Conservation (phyloP, 805 yeast species). For the Starmerella floricola region DNA sequence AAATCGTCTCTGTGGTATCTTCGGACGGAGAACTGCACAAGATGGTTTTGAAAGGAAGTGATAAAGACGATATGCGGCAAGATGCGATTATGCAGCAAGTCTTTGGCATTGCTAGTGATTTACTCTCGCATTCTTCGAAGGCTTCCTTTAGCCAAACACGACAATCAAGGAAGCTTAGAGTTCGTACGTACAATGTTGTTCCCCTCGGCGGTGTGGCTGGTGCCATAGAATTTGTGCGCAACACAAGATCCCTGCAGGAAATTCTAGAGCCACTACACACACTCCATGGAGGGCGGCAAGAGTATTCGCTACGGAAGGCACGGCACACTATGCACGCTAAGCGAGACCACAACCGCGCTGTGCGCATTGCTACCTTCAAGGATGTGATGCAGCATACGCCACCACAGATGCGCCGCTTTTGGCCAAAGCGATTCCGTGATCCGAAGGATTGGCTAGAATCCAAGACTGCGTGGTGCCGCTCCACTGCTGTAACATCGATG, state of each 20-base stretch:
- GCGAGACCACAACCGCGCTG: conserved; percentile 33
- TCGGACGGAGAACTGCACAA: conserved; percentile 49
- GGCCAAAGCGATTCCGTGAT: conserved; percentile 50
- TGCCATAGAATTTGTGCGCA: conserved; percentile 74
- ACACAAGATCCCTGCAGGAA: conserved; percentile 61
- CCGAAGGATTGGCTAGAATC: conserved; percentile 67
- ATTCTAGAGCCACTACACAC: conserved; percentile 60
- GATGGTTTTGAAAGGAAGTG: conserved; percentile 58
- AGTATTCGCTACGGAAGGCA: conserved; percentile 33
- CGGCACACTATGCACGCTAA: conserved; percentile 33
- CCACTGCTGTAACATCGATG: conserved; percentile 74
- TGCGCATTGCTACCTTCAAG: conserved; percentile 29
- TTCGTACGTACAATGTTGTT: conserved; percentile 78
- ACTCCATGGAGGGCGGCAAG: conserved; percentile 33
- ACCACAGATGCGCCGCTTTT: conserved; percentile 64
- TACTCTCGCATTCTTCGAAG: conserved; percentile 24
- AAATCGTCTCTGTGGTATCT: conserved; percentile 46
- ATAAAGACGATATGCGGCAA: conserved; percentile 85
- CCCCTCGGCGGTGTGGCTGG: conserved; percentile 86
- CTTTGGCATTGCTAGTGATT: conserved; percentile 66
- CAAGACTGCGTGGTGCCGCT: conserved; percentile 53
- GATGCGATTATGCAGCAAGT: conserved; percentile 98
- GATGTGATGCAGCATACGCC: conserved; percentile 39
- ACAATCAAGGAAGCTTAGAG: conserved; percentile 24
- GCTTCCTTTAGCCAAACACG: background rate